Percentiles rank a stretch among this genome's conserved stretches.
These are phyloP conservation scores for Neolentinus lepideus DNA, from an alignment of 1,284 basidiomycete genomes.

Conservation along the genomic window DNA sequence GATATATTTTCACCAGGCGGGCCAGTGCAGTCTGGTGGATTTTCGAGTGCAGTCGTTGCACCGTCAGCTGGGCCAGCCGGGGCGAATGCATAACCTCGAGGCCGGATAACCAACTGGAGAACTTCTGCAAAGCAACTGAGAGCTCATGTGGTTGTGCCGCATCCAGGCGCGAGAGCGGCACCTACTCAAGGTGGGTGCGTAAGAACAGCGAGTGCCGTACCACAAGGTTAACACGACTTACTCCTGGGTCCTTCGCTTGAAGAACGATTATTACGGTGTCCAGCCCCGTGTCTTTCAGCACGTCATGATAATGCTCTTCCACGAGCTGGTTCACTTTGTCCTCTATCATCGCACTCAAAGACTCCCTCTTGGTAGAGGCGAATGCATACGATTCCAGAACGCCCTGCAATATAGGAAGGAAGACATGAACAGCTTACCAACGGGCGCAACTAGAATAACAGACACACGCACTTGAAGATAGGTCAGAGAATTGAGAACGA, in stretches of 20 bases:
- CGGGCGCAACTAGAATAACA: background rate
- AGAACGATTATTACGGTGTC: conserved; percentile 55
- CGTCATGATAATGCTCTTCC: conserved; percentile 70
- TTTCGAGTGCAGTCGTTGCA: conserved; percentile 54
- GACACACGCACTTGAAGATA: conserved; percentile 59
- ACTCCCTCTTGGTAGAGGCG: conserved; percentile 52
- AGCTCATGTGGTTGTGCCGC: conserved; percentile 49
- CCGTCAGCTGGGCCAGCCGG: conserved; percentile 66
- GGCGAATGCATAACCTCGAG: conserved; percentile 72
- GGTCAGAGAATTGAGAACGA: conserved; percentile 78
- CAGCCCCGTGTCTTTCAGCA: conserved; percentile 73
- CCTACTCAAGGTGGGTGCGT: conserved; percentile 31
- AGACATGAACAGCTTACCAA: background rate
- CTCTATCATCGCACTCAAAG: conserved; percentile 59
- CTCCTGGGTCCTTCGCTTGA: conserved; percentile 43
- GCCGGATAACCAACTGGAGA: conserved; percentile 64
- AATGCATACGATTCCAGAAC: conserved; percentile 71
- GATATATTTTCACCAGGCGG: conserved; percentile 65
- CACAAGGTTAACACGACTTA: conserved; percentile 28
- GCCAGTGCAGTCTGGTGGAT: conserved; percentile 74
- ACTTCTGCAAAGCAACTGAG: conserved; percentile 44
- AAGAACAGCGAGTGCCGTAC: background rate
- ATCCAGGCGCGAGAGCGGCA: conserved; percentile 62
- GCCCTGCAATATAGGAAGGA: conserved; percentile 32
- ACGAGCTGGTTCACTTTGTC: conserved; percentile 59